phyloP scores from a whole-genome alignment of 257 asterid genomes.

The Solanum bulbocastanum region DNA sequence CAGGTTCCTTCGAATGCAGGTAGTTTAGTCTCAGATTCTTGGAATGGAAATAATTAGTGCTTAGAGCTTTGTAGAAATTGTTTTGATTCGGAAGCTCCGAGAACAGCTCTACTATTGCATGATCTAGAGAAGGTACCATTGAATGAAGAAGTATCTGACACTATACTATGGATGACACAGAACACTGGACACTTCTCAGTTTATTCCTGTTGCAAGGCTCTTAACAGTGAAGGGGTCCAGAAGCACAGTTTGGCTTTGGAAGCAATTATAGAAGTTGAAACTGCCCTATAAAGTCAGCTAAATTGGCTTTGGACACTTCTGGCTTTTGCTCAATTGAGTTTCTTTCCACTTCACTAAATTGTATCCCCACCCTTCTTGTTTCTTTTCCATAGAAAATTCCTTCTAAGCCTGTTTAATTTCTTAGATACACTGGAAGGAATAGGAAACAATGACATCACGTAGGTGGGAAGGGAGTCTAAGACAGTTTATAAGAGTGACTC shows the following conservation, averaged over 20 bases:
- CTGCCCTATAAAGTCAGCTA: background rate
- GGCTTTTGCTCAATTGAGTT: no score
- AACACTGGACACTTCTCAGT: background rate
- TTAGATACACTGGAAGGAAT: no score
- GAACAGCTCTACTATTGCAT: background rate
- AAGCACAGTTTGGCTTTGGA: background rate
- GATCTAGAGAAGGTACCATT: background rate
- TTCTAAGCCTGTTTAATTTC: no score
- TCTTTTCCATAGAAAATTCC: no score
- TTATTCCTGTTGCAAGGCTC: background rate
- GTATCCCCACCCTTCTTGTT: no score
- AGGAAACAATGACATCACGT: no score
- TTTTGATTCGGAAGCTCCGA: background rate
- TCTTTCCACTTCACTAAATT: no score
- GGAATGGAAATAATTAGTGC: background rate
- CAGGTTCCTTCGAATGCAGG: background rate
- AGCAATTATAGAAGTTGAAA: background rate
- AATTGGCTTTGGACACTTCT: no score
- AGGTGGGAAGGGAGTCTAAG: no score
- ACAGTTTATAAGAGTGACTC: no score
- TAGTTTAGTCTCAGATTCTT: background rate
- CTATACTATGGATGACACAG: background rate
- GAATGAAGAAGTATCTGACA: background rate
- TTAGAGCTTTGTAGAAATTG: background rate
- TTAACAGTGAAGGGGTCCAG: background rate